Evolutionary conservation across 2,329 filamentous ascomycete genomes (phyloP).

Genomic region (Colletotrichum somersetense): DNA sequence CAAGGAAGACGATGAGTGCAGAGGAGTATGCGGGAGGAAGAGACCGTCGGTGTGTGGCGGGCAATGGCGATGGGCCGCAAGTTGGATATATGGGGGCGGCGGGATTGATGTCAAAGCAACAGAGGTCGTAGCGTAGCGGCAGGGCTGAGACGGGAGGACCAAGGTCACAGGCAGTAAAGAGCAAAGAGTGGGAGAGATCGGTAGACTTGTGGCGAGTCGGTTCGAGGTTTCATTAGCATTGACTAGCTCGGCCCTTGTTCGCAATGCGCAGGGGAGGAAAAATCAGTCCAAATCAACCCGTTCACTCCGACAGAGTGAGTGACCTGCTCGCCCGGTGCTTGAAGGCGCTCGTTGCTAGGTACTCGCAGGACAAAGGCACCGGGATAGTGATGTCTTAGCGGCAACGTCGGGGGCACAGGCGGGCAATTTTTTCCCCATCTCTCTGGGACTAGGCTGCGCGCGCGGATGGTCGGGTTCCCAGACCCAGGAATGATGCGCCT

Average conservation of each 20-base stretch:
- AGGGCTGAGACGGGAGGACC: slow-evolving; percentile 35
- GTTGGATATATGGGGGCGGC: slow-evolving; percentile 24
- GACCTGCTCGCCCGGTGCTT: slow-evolving; percentile 1
- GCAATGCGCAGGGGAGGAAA: slow-evolving; percentile 19
- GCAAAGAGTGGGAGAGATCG: slow-evolving; percentile 10
- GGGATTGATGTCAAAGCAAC: slow-evolving; percentile 31
- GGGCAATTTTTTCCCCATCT: slow-evolving; percentile 29
- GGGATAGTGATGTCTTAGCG: slow-evolving; percentile 34
- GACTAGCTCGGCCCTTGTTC: slow-evolving; percentile 40
- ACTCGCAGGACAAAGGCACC: slow-evolving; percentile 17
- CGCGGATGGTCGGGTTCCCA: slow-evolving; percentile 5
- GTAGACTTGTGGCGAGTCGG: slow-evolving; percentile 37
- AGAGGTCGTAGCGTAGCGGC: slow-evolving; percentile 20
- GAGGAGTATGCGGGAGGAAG: background rate
- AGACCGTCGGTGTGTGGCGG: slow-evolving; percentile 14
- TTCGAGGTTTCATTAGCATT: slow-evolving; percentile 39
- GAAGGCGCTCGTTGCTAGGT: background rate
- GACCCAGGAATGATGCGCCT: slow-evolving; percentile 41
- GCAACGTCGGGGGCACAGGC: slow-evolving; percentile 27
- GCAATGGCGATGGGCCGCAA: slow-evolving; percentile 11
- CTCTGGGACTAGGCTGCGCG: slow-evolving; percentile 1
- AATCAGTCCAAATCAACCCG: slow-evolving; percentile 6
- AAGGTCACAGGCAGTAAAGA: background rate
- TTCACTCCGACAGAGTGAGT: slow-evolving; percentile 6
- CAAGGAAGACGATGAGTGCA: background rate